Evolutionary conservation across 176 grass and related monocot species (phyloP).

Genomic region (Otatea glauca): DNA sequence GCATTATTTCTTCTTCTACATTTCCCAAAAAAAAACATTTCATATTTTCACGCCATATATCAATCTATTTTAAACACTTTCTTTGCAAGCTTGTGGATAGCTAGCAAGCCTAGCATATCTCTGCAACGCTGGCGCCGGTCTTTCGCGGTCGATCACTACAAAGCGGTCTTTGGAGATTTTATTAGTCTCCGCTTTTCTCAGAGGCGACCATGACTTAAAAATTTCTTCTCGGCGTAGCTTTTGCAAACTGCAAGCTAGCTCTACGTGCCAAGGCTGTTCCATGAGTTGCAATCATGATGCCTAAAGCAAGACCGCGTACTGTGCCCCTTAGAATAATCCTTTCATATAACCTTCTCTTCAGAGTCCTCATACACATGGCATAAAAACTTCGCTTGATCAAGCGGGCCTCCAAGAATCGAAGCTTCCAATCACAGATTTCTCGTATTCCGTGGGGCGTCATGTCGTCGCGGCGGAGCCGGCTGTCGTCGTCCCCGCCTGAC

Average conservation of each 20-base stretch:
- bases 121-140: background rate
- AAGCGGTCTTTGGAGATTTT: background rate
- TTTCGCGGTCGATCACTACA: background rate
- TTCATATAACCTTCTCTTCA: background rate
- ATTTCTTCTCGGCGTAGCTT: background rate
- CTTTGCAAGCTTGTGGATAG: background rate
- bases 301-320: background rate
- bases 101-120: background rate
- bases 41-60: background rate
- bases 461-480: background rate
- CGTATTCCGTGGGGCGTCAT: background rate
- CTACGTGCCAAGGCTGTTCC: slow-evolving; percentile 12
- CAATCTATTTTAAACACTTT: background rate
- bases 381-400: background rate
- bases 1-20: background rate
- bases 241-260: slow-evolving; percentile 30
- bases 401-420: slow-evolving; percentile 1
- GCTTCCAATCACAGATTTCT: background rate
- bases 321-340: background rate
- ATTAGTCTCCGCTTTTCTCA: background rate
- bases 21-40: background rate
- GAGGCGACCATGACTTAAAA: background rate
- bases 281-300: slow-evolving; percentile 25
- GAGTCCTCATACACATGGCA: background rate
- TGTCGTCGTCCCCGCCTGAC: background rate